Base-by-base conservation (phyloP, 2,329 filamentous ascomycete species). In the Cladosporium halotolerans region DNA sequence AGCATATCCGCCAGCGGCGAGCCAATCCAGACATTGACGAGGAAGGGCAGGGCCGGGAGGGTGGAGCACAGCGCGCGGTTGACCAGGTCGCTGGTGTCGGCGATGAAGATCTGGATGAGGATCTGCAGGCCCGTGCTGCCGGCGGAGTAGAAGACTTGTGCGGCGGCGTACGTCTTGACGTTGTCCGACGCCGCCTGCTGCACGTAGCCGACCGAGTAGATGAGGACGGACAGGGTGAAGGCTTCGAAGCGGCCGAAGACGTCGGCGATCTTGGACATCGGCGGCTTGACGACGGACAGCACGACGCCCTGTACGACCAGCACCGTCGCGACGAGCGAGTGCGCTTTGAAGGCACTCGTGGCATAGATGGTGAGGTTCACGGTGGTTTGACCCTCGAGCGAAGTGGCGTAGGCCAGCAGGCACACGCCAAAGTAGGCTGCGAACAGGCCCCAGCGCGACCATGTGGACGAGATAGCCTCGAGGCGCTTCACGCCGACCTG, bases 241-340 rank as follows among this genome's bases (percentile, higher is more conserved):
- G 80, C 79, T 61, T 83, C 79, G 36, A 81, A 74, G 28, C 81
- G 79, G 45, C 82, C 81, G 60, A 83, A 83, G 1, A 83, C 80
- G 58, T 83, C 79, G 39, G 80, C 79, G 36, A 83, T 72, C 63
- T 83, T 83, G 51, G 80, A 78, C 74, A 83, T 78, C 9, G 79
- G 79, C 2, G 80, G 77, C 58, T 83, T 82, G 60, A 82, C 77
- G 44, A 83, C 76, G 47, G 80, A 66, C 63, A 84, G 79, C 13
- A 86, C 81, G 3, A 85, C 79, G 60, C 79, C 78, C 56, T 84
- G 80, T 8, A 86, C 77, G 9, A 85, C 82, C 28, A 78, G 73
- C 19, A 86, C 79, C 0, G 82, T 85, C 13, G 83, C 82, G 40
- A 85, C 74, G 33, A 88, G 73, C 10, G 83, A 84, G 63, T 87